phyloP scores from a whole-genome alignment of 73 alveolate species.

The Tetrahymena elliotti region DNA sequence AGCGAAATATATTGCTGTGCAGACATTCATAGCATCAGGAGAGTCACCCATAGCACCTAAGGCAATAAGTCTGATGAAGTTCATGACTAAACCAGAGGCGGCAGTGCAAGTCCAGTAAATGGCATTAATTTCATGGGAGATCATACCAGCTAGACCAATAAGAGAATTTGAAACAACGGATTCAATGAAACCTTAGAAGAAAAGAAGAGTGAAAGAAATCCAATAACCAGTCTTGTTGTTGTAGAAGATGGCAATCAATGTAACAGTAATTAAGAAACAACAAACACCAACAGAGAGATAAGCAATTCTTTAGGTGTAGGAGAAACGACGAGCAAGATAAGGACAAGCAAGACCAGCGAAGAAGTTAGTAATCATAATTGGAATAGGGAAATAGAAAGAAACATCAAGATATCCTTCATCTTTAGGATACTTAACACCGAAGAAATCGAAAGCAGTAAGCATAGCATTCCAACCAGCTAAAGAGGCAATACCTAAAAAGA shows the following conservation, averaged over 20 bases:
- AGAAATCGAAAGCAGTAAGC: slow-evolving; percentile 22
- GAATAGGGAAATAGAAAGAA: slow-evolving; percentile 20
- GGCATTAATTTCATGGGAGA: background rate
- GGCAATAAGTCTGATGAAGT: background rate
- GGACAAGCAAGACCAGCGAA: background rate
- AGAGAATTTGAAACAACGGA: background rate
- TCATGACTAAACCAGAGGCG: background rate
- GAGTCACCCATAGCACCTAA: background rate
- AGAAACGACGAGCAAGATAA: background rate
- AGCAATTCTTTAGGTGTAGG: background rate
- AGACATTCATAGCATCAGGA: background rate
- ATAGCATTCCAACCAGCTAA: slow-evolving; percentile 44
- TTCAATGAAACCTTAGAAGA: background rate
- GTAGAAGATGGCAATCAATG: background rate
- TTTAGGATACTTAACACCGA: background rate
- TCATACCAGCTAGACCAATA: background rate
- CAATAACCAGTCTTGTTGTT: background rate
- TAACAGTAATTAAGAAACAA: background rate
- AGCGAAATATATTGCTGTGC: background rate
- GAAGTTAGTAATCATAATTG: slow-evolving; percentile 2
- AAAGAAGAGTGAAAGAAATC: background rate
- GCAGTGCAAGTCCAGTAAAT: background rate
- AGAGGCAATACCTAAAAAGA: slow-evolving; percentile 30
- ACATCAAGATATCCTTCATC: background rate
- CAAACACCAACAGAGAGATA: background rate